These are phyloP conservation scores for Eucalyptus sideroxylon DNA, from an alignment of 345 rosid genomes.

Conservation along the genomic window DNA sequence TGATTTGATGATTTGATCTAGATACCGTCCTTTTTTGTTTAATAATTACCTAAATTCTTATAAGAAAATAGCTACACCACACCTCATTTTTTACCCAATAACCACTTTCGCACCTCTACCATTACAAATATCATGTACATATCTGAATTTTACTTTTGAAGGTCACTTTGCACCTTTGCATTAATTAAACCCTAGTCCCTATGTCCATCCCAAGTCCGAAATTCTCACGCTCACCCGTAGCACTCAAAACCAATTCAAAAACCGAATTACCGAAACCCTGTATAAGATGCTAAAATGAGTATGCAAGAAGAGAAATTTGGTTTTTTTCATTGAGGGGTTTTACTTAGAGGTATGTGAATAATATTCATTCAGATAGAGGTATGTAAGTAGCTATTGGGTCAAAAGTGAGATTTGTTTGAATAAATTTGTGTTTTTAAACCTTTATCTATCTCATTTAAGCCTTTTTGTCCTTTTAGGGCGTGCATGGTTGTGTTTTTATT, in stretches of 20 bases:
- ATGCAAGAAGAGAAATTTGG: background rate
- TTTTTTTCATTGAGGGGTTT: background rate
- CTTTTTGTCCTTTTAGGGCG: background rate
- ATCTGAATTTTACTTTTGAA: background rate
- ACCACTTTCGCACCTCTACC: background rate
- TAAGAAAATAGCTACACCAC: background rate
- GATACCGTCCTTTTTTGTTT: background rate
- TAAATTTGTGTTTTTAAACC: background rate
- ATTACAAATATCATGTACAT: background rate
- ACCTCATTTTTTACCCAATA: background rate
- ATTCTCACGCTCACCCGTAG: background rate
- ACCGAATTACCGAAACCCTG: background rate
- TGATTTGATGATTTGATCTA: background rate
- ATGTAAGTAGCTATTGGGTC: background rate
- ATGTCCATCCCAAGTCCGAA: background rate
- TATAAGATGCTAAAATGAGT: background rate
- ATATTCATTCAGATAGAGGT: background rate
- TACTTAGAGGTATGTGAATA: background rate
- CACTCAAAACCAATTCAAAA: background rate
- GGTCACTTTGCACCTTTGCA: background rate
- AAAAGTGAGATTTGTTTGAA: background rate
- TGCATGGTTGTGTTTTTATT: too few relatives aligned
- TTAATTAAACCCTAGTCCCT: background rate
- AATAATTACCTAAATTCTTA: background rate
- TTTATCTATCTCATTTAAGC: background rate